Evolutionary conservation across 108 stramenopile genomes (phyloP), one percentile per base, ranked within the genome.

Genomic region (Ochromonas danica): DNA sequence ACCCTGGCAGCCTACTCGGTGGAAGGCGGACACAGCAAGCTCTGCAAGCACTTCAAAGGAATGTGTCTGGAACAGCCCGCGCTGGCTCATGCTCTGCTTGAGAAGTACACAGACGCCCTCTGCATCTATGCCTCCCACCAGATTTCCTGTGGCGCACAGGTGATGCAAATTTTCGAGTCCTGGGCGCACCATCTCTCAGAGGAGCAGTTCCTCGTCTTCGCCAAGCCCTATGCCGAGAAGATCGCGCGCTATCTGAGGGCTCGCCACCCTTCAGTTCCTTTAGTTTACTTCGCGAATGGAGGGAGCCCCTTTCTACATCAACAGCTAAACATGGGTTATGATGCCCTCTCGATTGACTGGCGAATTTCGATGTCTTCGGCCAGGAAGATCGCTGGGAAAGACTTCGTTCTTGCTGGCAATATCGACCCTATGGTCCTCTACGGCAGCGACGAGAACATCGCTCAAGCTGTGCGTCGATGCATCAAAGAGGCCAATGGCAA

Each of bases 211-310:
- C 89, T 88, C 70, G 43, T 83, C 39, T 97, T 91, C 80, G 94
- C 92, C 79, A 95, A 96, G 51, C 96, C 98, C 0, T 98, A 99
- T 88, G 96, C 95, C 6, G 14, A 14, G 36, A 40, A 45, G 40
- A 79, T 85, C 31, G 61, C 51, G 28, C 63, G 57, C 0, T 1
- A 6, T 3, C 86, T 95, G 81, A 89, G 90, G 78, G 90, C 92
- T 71, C 94, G 83, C 14, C 83, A 94, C 77, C 97, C 97, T 25
- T 87, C 90, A 60, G 93, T 94, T 1, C 97, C 97, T 33, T 92
- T 99, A 27, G 97, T 96, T 77, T 96, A 95, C 88, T 99, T 97
- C 81, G 98, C 96, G 71, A 94, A 97, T 79, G 95, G 95, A 27
- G 98, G 95, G 62, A 92, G 92, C 38, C 86, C 89, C 51, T 96